Percentiles rank a stretch among this genome's conserved stretches.
These are phyloP conservation scores for Neoboletus subvelutipes DNA, from an alignment of 768 basidiomycete genomes.

Conservation along the genomic window DNA sequence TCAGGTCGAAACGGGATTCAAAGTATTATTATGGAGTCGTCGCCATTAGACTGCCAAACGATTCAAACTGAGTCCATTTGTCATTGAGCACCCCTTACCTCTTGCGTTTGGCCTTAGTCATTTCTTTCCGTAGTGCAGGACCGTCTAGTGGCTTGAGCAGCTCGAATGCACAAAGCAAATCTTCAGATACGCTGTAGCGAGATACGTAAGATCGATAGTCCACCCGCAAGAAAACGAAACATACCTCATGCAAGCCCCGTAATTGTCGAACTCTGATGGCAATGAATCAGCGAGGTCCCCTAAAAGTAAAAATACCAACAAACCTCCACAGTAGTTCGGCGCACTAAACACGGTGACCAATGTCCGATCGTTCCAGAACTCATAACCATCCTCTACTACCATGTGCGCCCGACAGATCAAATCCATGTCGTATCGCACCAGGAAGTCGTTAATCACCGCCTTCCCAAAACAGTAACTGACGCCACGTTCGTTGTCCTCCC, in stretches of 20 bases:
- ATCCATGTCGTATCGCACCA: conserved; percentile 96
- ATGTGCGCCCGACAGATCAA: conserved; percentile 99
- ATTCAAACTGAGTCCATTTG: background rate
- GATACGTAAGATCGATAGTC: conserved; percentile 15
- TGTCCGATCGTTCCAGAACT: conserved; percentile 99
- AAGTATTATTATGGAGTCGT: conserved; percentile 29
- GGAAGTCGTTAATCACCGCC: conserved; percentile 93
- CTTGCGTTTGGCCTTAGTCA: conserved; percentile 98
- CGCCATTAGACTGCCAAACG: conserved; percentile 31
- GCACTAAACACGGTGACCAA: conserved; percentile 98
- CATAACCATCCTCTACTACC: conserved; percentile 99
- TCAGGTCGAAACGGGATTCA: conserved; percentile 1
- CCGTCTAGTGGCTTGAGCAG: conserved; percentile 94
- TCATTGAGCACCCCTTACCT: conserved; percentile 48
- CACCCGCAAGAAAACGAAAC: conserved; percentile 12
- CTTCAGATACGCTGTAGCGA: conserved; percentile 81
- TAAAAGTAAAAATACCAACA: conserved; percentile 33
- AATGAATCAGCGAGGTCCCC: conserved; percentile 17
- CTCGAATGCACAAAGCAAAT: conserved; percentile 96
- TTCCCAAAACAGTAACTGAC: conserved; percentile 99
- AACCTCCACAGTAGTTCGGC: conserved; percentile 95
- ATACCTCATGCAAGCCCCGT: conserved; percentile 93
- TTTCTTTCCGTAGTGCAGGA: conserved; percentile 92
- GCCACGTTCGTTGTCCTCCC: conserved; percentile 99
- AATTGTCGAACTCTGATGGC: conserved; percentile 84